Base-by-base conservation (phyloP, 768 basidiomycete genomes). In the Strobilomyces confusus region DNA sequence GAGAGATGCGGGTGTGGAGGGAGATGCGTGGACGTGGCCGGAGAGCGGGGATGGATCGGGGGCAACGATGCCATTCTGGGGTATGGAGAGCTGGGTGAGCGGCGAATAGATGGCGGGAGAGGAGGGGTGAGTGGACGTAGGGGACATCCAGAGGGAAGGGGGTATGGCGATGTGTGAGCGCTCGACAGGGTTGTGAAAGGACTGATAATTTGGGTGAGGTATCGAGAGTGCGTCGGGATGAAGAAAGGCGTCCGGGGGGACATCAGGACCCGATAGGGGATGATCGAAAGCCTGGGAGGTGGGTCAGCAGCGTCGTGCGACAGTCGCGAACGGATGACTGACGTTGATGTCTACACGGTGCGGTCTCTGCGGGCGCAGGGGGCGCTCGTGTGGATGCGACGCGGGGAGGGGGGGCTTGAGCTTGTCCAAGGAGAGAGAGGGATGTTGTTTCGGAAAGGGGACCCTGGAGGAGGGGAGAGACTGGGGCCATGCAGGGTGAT, bases 81-180 rank as follows among this genome's bases (percentile, higher is more conserved):
- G 66, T 57, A 67, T 62, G 57, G 75, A 68, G 30, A 75, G 69
- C 59, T 72, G 69, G 43, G 69, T 49, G 55, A 74, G 71, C 33
- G 75, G 67, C 52, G 72, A 68, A 61, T 73, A 73, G 46, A 67
- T 58, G 55, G 74, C 65, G 8, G 78, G 72, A 26, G 78, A 73
- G 20, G 77, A 65, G 5, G 78, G 72, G 14, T 78, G 68, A 9
- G 80, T 67, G 37, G 79, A 78, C 6, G 81, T 72, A 44, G 88
- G 80, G 13, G 89, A 89, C 89, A 92, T 91, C 89, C 89, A 92
- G 37, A 91, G 71, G 37, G 89, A 88, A 4, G 89, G 87, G 44
- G 84, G 86, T 41, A 90, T 72, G 51, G 80, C 79, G 32, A 75
- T 62, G 56, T 74, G 72, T 44, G 78, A 76, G 62, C 78, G 81